A percentile compares a stretch with the other conserved stretches of the same genome.
phyloP scores from a whole-genome alignment of 352 stramenopile genomes.

The Phytopythium helicoides region DNA sequence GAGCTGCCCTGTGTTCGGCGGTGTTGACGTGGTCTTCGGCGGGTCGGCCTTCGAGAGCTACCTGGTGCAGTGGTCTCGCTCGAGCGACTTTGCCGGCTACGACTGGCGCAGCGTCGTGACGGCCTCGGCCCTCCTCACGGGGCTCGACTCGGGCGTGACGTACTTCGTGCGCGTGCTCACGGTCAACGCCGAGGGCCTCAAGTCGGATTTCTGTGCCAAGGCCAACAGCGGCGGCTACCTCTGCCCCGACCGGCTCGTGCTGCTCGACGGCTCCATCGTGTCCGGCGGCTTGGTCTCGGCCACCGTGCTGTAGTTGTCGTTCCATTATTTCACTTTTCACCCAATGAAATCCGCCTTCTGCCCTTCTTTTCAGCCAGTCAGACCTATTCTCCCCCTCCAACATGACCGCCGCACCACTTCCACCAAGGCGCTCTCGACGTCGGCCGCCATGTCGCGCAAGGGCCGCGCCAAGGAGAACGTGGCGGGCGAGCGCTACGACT shows the following conservation, averaged over 20 bases:
- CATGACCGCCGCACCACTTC: too few relatives aligned
- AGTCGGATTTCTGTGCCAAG: constrained; percentile 67
- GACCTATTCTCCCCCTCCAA: too few relatives aligned
- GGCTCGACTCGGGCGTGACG: constrained; percentile 61
- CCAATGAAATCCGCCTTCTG: too few relatives aligned
- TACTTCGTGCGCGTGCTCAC: constrained; percentile 87
- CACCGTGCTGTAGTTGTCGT: constrained; percentile 24
- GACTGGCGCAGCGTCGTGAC: constrained; percentile 67
- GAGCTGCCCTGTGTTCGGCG: constrained; percentile 59
- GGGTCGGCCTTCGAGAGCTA: constrained; percentile 91
- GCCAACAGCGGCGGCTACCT: constrained; percentile 53
- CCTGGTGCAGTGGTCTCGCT: constrained; percentile 89
- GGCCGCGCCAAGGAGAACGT: constrained; percentile 73
- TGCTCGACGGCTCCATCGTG: constrained; percentile 60
- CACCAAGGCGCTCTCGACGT: too few relatives aligned
- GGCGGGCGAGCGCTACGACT: constrained; percentile 81
- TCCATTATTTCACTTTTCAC: too few relatives aligned
- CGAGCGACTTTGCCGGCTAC: constrained; percentile 64
- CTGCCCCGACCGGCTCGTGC: constrained; percentile 69
- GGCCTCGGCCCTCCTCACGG: constrained; percentile 53
- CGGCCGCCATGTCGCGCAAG: constrained; percentile 58
- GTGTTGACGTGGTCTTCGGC: constrained; percentile 88
- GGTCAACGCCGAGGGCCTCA: constrained; percentile 75
- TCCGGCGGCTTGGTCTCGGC: constrained; percentile 49
- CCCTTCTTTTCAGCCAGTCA: too few relatives aligned